Conservation (phyloP, 208 protist genomes). For the Trypanosoma congolense region DNA sequence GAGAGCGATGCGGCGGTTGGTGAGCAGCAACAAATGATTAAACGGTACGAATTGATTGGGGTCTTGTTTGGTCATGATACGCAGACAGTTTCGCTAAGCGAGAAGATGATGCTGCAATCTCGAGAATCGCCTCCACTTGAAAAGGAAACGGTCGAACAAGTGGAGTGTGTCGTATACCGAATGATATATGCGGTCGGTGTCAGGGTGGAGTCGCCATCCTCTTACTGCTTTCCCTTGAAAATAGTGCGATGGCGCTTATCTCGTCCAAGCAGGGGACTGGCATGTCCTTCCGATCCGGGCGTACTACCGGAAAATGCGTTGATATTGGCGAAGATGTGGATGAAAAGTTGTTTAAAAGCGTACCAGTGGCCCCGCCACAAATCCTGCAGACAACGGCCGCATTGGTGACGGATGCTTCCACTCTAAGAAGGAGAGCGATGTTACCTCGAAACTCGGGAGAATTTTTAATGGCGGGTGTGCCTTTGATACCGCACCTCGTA, state of each 20-base stretch:
- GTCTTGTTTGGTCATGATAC: background rate
- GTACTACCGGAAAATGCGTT: background rate
- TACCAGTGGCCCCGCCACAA: background rate
- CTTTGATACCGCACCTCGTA: background rate
- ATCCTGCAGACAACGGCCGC: background rate
- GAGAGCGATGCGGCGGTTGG: background rate
- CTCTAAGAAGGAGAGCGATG: background rate
- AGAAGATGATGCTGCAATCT: background rate
- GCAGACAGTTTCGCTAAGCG: background rate
- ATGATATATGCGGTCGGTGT: background rate
- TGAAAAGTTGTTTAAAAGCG: background rate
- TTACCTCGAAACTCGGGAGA: background rate
- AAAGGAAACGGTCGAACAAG: background rate
- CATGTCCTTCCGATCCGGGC: background rate
- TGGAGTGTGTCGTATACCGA: background rate
- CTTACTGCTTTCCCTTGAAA: background rate
- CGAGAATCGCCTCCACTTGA: background rate
- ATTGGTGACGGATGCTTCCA: background rate
- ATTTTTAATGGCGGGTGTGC: background rate
- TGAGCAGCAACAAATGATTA: background rate
- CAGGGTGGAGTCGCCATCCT: background rate
- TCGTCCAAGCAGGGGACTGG: background rate
- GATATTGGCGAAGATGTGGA: background rate
- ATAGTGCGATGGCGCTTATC: background rate
- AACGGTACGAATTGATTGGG: constrained; percentile 5